A percentile compares a stretch with the other conserved stretches of the same genome.
Evolutionary conservation across 2,329 filamentous ascomycete genomes (phyloP).

Genomic region (Corynespora cassiicola): DNA sequence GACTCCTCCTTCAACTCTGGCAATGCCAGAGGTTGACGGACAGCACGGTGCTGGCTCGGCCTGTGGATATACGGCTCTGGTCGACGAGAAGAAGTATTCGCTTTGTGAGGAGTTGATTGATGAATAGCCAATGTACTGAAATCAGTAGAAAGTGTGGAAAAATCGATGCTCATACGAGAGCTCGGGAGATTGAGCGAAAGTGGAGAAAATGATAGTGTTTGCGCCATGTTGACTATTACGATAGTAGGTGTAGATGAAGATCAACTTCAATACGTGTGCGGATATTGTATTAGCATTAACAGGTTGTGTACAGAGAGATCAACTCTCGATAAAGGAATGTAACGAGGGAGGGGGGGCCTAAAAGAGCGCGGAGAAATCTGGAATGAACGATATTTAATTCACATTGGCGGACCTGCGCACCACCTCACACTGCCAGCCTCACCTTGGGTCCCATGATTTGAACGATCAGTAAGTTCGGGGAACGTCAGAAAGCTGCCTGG

Average conservation of each 20-base stretch:
- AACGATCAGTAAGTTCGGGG: constrained; percentile 5
- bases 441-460: constrained; percentile 4
- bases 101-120: constrained; percentile 11
- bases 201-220: constrained; percentile 16
- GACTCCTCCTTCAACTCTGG: constrained; percentile 13
- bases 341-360: constrained; percentile 1
- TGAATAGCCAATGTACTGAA: constrained; percentile 4
- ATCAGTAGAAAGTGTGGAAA: constrained; percentile 18
- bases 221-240: constrained; percentile 21
- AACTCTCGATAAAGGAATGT: constrained; percentile 14
- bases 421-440: constrained; percentile 7
- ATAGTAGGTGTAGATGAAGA: constrained; percentile 8
- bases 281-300: constrained; percentile 15
- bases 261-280: constrained; percentile 11
- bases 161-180: constrained; percentile 29
- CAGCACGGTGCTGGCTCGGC: constrained; percentile 5
- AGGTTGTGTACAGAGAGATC: constrained; percentile 15
- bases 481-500: constrained; percentile 11
- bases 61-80: background rate
- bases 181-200: constrained; percentile 29
- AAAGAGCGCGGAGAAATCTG: constrained; percentile 13
- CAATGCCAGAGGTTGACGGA: constrained; percentile 3
- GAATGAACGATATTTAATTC: constrained; percentile 4
- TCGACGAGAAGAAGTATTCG: constrained; percentile 3
- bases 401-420: constrained; percentile 1